A percentile compares a stretch with the other conserved stretches of the same genome.
phyloP scores from a whole-genome alignment of 139 green algal species.

The Prasinococcaceae sp. region DNA sequence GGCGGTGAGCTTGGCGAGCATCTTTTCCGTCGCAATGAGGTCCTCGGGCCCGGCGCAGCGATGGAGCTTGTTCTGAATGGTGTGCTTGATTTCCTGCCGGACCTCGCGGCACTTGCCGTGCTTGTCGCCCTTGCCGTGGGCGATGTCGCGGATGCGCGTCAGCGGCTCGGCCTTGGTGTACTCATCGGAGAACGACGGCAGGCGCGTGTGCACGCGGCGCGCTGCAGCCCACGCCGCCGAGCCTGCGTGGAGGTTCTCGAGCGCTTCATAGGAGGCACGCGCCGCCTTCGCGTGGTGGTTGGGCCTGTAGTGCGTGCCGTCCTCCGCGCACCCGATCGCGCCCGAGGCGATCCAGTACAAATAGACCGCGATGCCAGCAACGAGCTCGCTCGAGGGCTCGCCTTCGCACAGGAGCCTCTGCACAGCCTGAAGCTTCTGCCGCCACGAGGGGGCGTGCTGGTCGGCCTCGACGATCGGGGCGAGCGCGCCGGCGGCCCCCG shows the following conservation, averaged over 20 bases:
- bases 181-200: conserved; percentile 78
- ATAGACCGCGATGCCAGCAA: too few species aligned
- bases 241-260: too few species aligned
- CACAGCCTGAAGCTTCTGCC: too few species aligned
- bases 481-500: too few species aligned
- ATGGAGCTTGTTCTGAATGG: conserved; percentile 98
- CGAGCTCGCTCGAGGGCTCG: too few species aligned
- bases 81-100: conserved; percentile 95
- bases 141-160: conserved; percentile 94
- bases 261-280: too few species aligned
- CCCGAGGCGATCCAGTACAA: conserved; percentile 81
- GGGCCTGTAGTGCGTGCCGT: conserved; percentile 76
- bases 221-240: too few species aligned
- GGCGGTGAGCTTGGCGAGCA: conserved; percentile 56
- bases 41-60: conserved; percentile 90
- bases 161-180: conserved; percentile 74
- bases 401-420: too few species aligned
- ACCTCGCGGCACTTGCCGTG: too few species aligned
- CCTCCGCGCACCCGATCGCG: conserved; percentile 76
- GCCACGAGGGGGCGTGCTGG: too few species aligned
- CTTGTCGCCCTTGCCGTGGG: conserved; percentile 61
- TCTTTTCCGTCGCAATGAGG: conserved; percentile 78
- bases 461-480: too few species aligned
- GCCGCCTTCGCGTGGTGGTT: conserved; percentile 78
- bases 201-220: conserved; percentile 27